Base-by-base conservation (phyloP, 176 grass and related monocot genomes). In the Olyra latifolia region DNA sequence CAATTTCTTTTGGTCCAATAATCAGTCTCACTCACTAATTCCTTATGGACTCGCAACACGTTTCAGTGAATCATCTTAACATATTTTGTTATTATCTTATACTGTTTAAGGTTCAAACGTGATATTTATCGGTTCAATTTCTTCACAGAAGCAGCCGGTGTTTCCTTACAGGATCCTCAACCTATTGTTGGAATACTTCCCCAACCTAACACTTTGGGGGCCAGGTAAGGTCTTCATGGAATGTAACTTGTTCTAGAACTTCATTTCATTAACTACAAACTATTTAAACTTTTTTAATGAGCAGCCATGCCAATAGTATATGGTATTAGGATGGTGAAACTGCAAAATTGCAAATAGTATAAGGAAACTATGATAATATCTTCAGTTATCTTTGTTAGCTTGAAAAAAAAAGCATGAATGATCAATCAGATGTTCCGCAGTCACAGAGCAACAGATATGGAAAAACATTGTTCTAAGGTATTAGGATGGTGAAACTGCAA, bases 111-210 rank as follows among this genome's bases (percentile, higher is more conserved):
- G 54, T 62, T 80, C 76, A 72, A 62, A 53, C 24, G 28, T 81
- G 54, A 44, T 22, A 47, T 82, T 71, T 69, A 10, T 66, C 49
- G 1, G n/a, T 88, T 52, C 16, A 76, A 59, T 83, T 71, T 90
- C 32, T 74, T 43, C 30, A 72, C 89, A 89, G 90, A 94, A 91
- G 80, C 83, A 80, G 69, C 78, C 85, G 86, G 81, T 24, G 71
- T 92, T 83, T 75, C 90, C 20, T 87, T 88, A 42, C 72, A 73
- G 83, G 81, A 85, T 83, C 72, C 78, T 89, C 92, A 98, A 85
- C 73, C 95, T 32, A 89, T 98, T 49, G 85, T 98, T 91, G 95
- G 95, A 83, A 91, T 98, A 86, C 61, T 98, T 61, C 90, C 90
- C 17, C 92, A 94, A 72, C 83, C 88, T 66, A 71, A 86, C 68